phyloP scores from a whole-genome alignment of 129 eudicot species.

The Tanacetum coccineum region DNA sequence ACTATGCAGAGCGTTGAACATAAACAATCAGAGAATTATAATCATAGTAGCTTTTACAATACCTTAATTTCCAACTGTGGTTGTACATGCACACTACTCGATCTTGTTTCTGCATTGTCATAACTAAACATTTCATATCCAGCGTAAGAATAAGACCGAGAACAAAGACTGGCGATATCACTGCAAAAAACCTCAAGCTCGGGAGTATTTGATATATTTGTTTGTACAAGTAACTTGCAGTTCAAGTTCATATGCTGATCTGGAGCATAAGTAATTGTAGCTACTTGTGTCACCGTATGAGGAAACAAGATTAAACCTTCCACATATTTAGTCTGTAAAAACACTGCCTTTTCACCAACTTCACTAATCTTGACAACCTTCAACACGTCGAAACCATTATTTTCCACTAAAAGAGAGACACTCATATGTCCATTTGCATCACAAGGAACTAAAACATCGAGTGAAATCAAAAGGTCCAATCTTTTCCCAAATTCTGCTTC shows the following conservation, averaged over 20 bases:
- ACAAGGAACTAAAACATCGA: slow-evolving; percentile 45
- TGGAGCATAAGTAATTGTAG: slow-evolving; percentile 41
- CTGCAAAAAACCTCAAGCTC: slow-evolving; percentile 54
- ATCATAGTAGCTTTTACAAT: slow-evolving; percentile 20
- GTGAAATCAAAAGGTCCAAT: slow-evolving; percentile 38
- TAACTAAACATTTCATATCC: slow-evolving; percentile 32
- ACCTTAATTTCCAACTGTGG: slow-evolving; percentile 47
- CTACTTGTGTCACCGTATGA: slow-evolving; percentile 59
- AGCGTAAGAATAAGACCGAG: slow-evolving; percentile 24
- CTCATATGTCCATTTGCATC: slow-evolving; percentile 39
- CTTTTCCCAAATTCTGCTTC: slow-evolving; percentile 45
- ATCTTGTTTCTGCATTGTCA: slow-evolving; percentile 28
- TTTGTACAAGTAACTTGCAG: slow-evolving; percentile 52
- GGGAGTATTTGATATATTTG: slow-evolving; percentile 52
- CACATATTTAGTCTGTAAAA: slow-evolving; percentile 45
- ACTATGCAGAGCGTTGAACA: not conserved
- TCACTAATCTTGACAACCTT: slow-evolving; percentile 46
- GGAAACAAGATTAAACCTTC: slow-evolving; percentile 86
- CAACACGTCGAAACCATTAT: slow-evolving; percentile 44
- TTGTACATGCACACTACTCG: slow-evolving; percentile 22
- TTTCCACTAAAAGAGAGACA: slow-evolving; percentile 52
- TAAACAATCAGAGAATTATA: not conserved
- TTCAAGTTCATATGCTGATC: slow-evolving; percentile 24
- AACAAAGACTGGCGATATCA: slow-evolving; percentile 45
- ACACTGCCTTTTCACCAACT: slow-evolving; percentile 35